phyloP scores from a whole-genome alignment of 192 early-diverging fungal species.

The Dispira simplex region DNA sequence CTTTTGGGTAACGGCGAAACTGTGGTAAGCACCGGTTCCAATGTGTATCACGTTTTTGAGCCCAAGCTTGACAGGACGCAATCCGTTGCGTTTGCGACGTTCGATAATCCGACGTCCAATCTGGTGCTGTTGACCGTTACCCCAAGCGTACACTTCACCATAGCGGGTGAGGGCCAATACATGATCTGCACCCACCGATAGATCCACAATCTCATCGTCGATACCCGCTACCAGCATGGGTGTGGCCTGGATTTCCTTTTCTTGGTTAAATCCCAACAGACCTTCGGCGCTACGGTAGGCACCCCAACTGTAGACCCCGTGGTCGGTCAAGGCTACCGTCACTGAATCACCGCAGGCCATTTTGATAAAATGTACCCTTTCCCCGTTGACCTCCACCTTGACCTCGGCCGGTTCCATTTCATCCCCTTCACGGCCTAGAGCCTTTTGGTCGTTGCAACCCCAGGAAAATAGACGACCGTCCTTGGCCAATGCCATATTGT shows the following conservation, averaged over 20 bases:
- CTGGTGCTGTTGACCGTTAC: slow-evolving; percentile 76
- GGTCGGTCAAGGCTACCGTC: slow-evolving; percentile 56
- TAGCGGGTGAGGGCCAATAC: slow-evolving; percentile 52
- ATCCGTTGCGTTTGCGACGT: slow-evolving; percentile 49
- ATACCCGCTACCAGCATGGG: slow-evolving; percentile 41
- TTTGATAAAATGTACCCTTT: slow-evolving; percentile 51
- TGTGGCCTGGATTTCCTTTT: slow-evolving; percentile 39
- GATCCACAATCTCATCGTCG: slow-evolving; percentile 46
- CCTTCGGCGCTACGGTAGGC: slow-evolving; percentile 73
- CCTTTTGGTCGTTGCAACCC: slow-evolving; percentile 91
- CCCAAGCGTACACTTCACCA: slow-evolving; percentile 79
- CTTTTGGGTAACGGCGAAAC: slow-evolving; percentile 55
- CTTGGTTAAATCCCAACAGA: slow-evolving; percentile 64
- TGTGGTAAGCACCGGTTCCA: slow-evolving; percentile 70
- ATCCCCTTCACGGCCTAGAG: slow-evolving; percentile 52
- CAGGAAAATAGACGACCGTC: slow-evolving; percentile 76
- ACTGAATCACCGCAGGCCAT: slow-evolving; percentile 76
- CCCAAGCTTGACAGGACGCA: slow-evolving; percentile 35
- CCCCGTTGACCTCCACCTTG: slow-evolving; percentile 47
- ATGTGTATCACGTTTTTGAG: slow-evolving; percentile 41
- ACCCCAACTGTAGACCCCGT: slow-evolving; percentile 83
- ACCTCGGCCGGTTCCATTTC: slow-evolving; percentile 58
- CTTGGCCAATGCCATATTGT: slow-evolving; percentile 58
- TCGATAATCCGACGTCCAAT: slow-evolving; percentile 67
- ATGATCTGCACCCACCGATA: slow-evolving; percentile 78